phyloP scores from a whole-genome alignment of 2,329 filamentous ascomycete genomes.

The Thelonectria blattea region DNA sequence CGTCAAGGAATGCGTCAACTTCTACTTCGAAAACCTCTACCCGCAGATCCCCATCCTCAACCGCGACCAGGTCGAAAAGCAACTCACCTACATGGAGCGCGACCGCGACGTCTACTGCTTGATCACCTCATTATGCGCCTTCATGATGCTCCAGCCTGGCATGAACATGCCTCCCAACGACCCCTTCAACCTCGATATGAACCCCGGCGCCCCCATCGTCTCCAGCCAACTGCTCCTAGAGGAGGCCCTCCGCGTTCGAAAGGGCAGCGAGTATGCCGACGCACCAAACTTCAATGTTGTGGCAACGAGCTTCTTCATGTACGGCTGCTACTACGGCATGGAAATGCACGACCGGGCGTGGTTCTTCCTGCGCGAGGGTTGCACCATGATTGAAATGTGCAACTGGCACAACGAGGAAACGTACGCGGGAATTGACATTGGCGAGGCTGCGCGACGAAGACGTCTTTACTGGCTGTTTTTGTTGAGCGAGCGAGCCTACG shows the following conservation, averaged over 20 bases:
- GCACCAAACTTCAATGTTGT: slow-evolving; percentile 62
- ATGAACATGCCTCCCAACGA: slow-evolving; percentile 66
- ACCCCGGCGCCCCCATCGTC: slow-evolving; percentile 65
- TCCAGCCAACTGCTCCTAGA: slow-evolving; percentile 71
- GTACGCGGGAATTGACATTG: slow-evolving; percentile 63
- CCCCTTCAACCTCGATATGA: slow-evolving; percentile 60
- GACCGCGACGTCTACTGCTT: slow-evolving; percentile 69
- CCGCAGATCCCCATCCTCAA: slow-evolving; percentile 67
- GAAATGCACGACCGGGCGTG: slow-evolving; percentile 79
- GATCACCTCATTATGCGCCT: slow-evolving; percentile 68
- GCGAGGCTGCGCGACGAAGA: slow-evolving; percentile 68
- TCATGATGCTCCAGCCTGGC: slow-evolving; percentile 72
- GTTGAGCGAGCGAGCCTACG: slow-evolving; percentile 74
- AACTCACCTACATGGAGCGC: slow-evolving; percentile 65
- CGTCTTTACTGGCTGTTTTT: slow-evolving; percentile 77
- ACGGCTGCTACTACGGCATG: slow-evolving; percentile 72
- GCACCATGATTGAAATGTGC: slow-evolving; percentile 68
- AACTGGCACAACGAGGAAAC: slow-evolving; percentile 67
- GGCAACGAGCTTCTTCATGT: slow-evolving; percentile 81
- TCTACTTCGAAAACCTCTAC: slow-evolving; percentile 73
- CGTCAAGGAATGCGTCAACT: slow-evolving; percentile 69
- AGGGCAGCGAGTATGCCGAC: slow-evolving; percentile 66
- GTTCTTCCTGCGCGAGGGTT: slow-evolving; percentile 80
- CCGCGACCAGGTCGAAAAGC: slow-evolving; percentile 62
- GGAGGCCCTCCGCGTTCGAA: slow-evolving; percentile 69